Conservation (phyloP, 257 asterid genomes). For the Forsythia suspensa region DNA sequence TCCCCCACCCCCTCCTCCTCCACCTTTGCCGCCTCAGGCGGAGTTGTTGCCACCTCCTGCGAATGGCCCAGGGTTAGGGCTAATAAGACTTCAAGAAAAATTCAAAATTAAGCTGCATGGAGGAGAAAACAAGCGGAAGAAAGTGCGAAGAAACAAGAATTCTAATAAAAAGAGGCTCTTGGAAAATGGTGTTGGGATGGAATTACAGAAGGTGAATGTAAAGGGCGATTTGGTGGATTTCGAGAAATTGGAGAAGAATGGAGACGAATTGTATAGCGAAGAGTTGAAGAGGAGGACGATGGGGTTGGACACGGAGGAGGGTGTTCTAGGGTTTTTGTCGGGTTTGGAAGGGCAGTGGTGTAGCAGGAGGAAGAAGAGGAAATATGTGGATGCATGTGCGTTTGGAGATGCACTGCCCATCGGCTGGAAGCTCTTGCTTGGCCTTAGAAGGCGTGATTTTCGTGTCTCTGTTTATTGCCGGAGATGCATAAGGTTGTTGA, state of each 20-base stretch:
- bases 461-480: constrained; percentile 75
- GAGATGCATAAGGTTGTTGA: constrained; percentile 65
- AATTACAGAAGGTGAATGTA: constrained; percentile 52
- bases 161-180: constrained; percentile 27
- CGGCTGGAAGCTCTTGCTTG: constrained; percentile 90
- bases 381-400: constrained; percentile 67
- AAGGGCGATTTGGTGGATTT: constrained; percentile 69
- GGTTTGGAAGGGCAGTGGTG: constrained; percentile 90
- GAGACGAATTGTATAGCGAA: constrained; percentile 61
- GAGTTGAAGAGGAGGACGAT: constrained; percentile 65
- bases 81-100: constrained; percentile 43
- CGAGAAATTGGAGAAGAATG: constrained; percentile 53
- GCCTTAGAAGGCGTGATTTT: constrained; percentile 70
- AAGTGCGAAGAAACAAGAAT: constrained; percentile 36
- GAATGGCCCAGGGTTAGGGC: constrained; percentile 29
- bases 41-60: constrained; percentile 8
- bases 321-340: constrained; percentile 56
- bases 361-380: constrained; percentile 93
- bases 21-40: constrained; percentile 32
- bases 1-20: constrained; percentile 64
- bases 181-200: constrained; percentile 46
- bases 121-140: constrained; percentile 42
- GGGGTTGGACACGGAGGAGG: constrained; percentile 73
- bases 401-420: constrained; percentile 67
- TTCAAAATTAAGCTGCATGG: constrained; percentile 33